These are phyloP conservation scores for Babesia ovata DNA, from an alignment of 169 alveolate genomes.

Conservation along the genomic window DNA sequence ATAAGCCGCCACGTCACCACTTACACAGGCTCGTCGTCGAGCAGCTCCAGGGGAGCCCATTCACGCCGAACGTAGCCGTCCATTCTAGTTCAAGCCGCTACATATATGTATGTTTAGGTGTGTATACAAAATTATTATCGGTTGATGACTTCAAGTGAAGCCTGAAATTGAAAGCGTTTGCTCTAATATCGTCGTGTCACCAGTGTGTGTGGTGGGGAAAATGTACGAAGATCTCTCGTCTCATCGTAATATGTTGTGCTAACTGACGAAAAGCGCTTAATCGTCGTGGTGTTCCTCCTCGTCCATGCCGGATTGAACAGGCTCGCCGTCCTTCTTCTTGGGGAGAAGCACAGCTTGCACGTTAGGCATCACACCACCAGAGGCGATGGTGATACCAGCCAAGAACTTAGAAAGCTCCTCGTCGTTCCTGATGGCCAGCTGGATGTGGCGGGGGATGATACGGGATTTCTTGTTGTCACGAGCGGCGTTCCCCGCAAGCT, in stretches of 20 bases:
- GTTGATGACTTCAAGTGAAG: constrained; percentile 71
- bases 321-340: constrained; percentile 77
- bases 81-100: not conserved
- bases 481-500: constrained; percentile 98
- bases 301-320: constrained; percentile 14
- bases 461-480: constrained; percentile 97
- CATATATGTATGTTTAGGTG: not conserved
- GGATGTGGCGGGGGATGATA: constrained; percentile 98
- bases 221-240: constrained; percentile 26
- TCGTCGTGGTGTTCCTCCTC: constrained; percentile 25
- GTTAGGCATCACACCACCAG: constrained; percentile 98
- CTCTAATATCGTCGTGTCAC: constrained; percentile 43
- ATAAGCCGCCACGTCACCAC: not conserved
- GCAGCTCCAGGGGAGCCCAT: constrained; percentile 45
- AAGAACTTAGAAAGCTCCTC: constrained; percentile 97
- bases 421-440: constrained; percentile 97
- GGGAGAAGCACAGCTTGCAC: constrained; percentile 96
- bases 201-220: constrained; percentile 38
- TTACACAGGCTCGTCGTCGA: constrained; percentile 53
- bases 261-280: constrained; percentile 11
- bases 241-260: constrained; percentile 36
- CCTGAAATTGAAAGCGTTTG: constrained; percentile 40
- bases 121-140: not conserved
- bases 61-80: constrained; percentile 33
- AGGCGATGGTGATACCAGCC: constrained; percentile 96